Evolutionary conservation across 176 grass and related monocot species (phyloP), one percentile per base, ranked within the genome.

Genomic region (Oryza australiensis): DNA sequence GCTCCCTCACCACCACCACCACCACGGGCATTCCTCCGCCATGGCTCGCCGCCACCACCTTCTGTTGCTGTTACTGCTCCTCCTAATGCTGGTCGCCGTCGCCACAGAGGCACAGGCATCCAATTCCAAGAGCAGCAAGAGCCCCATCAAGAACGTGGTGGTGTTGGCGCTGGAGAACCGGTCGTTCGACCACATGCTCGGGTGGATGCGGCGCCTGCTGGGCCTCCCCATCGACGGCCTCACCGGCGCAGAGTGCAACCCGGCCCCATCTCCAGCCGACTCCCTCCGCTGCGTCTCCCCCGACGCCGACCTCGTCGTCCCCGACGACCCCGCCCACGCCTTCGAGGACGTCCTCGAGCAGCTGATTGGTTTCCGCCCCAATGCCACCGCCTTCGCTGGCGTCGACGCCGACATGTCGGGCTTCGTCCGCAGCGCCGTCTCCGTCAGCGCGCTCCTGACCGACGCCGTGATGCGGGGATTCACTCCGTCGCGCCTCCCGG

Each of bases 141-240:
- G 68, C 48, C 87, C 82, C 0, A 89, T 89, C 53, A 77, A 90
- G 83, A 86, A 87, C 75, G 75, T 94, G 40, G 95, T 97, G 15
- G 90, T 97, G 68, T 84, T 97, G 68, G 95, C 89, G 41, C 81
- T 97, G n/a, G 94, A 97, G 85, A 97, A 97, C 88, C 71, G 94
- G 32, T 94, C 94, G 27, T 97, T 97, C 83, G 94, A 97, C 89
- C 94, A 97, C 89, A 94, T 94, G 94, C 87, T 97, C 1, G 94
- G 94, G 1, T 97, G 94, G 94, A 94, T 85, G 90, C 93, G 88
- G 81, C 83, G 78, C 51, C 74, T 90, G 26, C 64, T 94, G 11
- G 89, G 91, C 75, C 95, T 94, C 37, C 78, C 80, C 79, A 69
- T 98, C 62, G 90, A 94, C 74, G 95, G 95, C 26, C 87, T 98